phyloP scores from a whole-genome alignment of 495 filamentous ascomycete species.

The Penicillium pancosmium region DNA sequence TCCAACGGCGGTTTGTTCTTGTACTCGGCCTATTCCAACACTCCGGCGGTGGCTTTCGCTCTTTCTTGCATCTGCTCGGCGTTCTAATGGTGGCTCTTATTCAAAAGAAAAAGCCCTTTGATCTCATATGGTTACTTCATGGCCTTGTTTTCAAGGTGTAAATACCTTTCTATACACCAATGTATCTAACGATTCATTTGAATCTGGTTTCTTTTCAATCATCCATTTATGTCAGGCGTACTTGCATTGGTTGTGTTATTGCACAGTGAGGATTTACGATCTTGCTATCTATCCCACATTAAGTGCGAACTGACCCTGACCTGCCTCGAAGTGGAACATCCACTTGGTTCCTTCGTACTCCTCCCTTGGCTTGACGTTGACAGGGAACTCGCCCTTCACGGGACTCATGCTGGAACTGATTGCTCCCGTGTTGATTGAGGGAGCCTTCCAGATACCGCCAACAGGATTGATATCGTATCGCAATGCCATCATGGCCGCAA shows the following conservation, averaged over 20 bases:
- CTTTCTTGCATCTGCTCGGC: constrained; percentile 26
- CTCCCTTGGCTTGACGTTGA: constrained; percentile 18
- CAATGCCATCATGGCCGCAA: constrained; percentile 42
- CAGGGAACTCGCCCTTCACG: constrained; percentile 17
- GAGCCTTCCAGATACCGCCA: constrained; percentile 23
- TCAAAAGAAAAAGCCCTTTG: constrained; percentile 1
- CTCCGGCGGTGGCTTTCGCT: background rate
- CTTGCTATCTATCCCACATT: constrained; percentile 24
- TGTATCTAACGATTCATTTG: constrained; percentile 1
- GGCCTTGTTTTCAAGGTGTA: constrained; percentile 27
- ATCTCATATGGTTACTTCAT: constrained; percentile 10
- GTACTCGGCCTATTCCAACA: background rate
- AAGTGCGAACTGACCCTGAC: constrained; percentile 28
- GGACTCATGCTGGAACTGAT: constrained; percentile 24
- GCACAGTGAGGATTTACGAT: background rate
- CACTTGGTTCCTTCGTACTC: constrained; percentile 30
- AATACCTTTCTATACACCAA: constrained; percentile 21
- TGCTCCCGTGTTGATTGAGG: constrained; percentile 17
- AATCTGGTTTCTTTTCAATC: constrained; percentile 4
- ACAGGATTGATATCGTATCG: constrained; percentile 40
- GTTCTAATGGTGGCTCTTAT: constrained; percentile 23
- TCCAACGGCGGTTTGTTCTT: background rate
- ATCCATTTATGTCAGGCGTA: no score
- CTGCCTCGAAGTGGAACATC: constrained; percentile 25
- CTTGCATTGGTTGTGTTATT: no score